Evolutionary conservation across 495 filamentous ascomycete genomes (phyloP), one percentile per base, ranked within the genome.

Genomic region (Xylaria flabelliformis): DNA sequence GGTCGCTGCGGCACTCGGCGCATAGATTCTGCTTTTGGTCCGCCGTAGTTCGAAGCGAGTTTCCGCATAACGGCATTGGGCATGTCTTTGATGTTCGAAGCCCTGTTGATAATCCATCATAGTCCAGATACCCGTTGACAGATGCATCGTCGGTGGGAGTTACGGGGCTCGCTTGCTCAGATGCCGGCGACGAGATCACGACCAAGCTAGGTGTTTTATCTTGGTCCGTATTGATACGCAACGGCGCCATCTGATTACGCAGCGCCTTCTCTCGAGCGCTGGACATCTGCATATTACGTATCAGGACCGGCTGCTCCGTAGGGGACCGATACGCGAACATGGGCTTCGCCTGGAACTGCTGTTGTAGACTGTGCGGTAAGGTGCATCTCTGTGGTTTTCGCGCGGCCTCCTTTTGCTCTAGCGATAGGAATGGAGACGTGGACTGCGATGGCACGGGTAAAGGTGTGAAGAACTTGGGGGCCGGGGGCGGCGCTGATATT

Each of bases 21-120:
- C 77, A 79, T 4, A 79, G 59, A 63, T 79, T 79, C 6, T 76
- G 72, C 39, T 39, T 1, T 19, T 24, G 65, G 50, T 79, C 77
- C 3, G 21, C 41, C 2, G 58, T 66, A 0, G 10, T 39, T 0
- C 72, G 69, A 1, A 69, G 34, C 7, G 48, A 21, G 0, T 72
- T 70, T 51, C n/a, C 15, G 67, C 77, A 79, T 3, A 70, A 62
- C 4, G 74, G 75, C 73, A 72, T 70, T 48, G 72, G 73, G 26
- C 77, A 91, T 74, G 83, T 87, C 21, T 85, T 36, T 7, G 39
- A 10, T 26, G 5, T 42, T 29, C 12, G 17, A 29, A 26, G 5
- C 34, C 4, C 26, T 32, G 32, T 81, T 70, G 83, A 79, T 26
- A 81, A 76, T n/a, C 82, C 84, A 67, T 80, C 80, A 39, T 80